These are phyloP conservation scores for Alternaria novae-zelandiae DNA, from an alignment of 2,329 filamentous ascomycete species.

Conservation along the genomic window DNA sequence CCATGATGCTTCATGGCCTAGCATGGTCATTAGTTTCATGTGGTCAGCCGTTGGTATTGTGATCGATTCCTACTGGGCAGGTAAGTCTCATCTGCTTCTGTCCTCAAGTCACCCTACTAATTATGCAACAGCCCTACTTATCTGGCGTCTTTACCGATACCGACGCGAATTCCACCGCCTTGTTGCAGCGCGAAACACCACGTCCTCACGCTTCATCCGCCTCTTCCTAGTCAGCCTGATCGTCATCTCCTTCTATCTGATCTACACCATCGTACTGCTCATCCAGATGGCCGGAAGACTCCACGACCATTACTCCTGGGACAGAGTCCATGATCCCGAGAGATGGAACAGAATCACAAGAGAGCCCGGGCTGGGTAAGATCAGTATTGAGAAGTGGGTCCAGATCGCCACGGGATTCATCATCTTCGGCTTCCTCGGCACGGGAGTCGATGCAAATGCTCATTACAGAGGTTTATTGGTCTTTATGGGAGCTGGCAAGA, in stretches of 20 bases:
- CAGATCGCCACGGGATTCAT: slow-evolving; percentile 61
- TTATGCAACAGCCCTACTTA: slow-evolving; percentile 58
- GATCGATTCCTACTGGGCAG: slow-evolving; percentile 62
- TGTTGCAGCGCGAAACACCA: slow-evolving; percentile 60
- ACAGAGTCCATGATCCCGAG: slow-evolving; percentile 54
- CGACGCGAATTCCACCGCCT: slow-evolving; percentile 64
- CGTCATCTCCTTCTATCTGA: slow-evolving; percentile 59
- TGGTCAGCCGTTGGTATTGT: slow-evolving; percentile 64
- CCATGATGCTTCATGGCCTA: slow-evolving; percentile 64
- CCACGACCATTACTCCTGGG: slow-evolving; percentile 60
- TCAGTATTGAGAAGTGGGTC: slow-evolving; percentile 65
- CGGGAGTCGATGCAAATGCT: slow-evolving; percentile 63
- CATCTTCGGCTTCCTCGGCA: slow-evolving; percentile 69
- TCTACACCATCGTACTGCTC: slow-evolving; percentile 58
- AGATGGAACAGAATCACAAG: slow-evolving; percentile 59
- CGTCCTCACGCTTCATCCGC: slow-evolving; percentile 66
- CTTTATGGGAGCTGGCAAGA: slow-evolving; percentile 32
- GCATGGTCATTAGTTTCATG: slow-evolving; percentile 60
- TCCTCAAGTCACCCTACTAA: slow-evolving; percentile 10
- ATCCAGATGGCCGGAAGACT: slow-evolving; percentile 29
- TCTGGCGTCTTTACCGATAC: slow-evolving; percentile 67
- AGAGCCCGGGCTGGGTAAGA: slow-evolving; percentile 52
- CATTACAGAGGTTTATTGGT: slow-evolving; percentile 37
- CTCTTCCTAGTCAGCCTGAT: slow-evolving; percentile 64
- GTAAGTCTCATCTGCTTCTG: slow-evolving; percentile 51